A percentile compares a stretch with the other conserved stretches of the same genome.
phyloP scores from a whole-genome alignment of 441 rosid genomes.

The Gossypium aridum region DNA sequence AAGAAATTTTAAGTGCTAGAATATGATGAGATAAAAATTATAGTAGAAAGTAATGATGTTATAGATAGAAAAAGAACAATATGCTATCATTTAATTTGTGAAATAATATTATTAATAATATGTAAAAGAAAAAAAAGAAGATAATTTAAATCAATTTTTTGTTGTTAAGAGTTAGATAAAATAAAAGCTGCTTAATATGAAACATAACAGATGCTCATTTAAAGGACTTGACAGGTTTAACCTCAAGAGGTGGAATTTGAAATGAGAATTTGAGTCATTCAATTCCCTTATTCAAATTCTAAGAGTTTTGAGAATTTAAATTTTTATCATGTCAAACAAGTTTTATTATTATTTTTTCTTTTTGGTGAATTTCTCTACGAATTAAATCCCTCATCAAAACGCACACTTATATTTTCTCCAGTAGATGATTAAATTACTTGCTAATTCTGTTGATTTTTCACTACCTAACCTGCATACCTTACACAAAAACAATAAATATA shows the following conservation, averaged over 20 bases:
- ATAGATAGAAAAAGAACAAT: neutral
- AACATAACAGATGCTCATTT: neutral
- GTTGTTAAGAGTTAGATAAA: neutral
- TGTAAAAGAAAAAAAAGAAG: neutral
- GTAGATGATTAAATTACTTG: neutral
- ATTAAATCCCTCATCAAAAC: neutral
- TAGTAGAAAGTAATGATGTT: neutral
- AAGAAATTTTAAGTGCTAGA: neutral
- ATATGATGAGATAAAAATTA: slow-evolving; percentile 1
- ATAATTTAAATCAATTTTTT: neutral
- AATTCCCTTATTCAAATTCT: neutral
- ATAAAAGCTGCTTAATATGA: neutral
- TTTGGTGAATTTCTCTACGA: neutral
- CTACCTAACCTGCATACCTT: neutral
- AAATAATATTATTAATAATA: neutral
- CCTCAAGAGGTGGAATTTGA: neutral
- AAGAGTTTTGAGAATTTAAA: neutral
- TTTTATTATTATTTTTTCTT: too few relatives aligned
- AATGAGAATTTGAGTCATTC: neutral
- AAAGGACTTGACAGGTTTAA: neutral
- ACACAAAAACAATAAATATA: neutral
- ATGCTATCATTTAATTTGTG: neutral
- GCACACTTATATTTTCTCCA: neutral
- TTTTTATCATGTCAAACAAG: neutral
- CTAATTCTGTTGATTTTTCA: neutral